phyloP scores from a whole-genome alignment of 2,329 filamentous ascomycete species.

The Beauveria medogensis region DNA sequence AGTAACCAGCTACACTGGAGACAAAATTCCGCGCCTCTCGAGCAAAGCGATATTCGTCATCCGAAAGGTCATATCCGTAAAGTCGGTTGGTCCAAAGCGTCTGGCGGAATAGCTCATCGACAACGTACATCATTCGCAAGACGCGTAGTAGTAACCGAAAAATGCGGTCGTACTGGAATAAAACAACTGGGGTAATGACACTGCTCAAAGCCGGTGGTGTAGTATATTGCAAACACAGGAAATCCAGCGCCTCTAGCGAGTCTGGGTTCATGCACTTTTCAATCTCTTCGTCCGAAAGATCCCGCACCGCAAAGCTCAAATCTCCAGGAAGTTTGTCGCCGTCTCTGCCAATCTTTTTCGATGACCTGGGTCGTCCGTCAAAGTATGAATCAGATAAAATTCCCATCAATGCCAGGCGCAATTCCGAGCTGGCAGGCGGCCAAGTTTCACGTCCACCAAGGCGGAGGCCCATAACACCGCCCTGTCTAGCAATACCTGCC shows the following conservation, averaged over 20 bases:
- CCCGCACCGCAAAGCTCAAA: constrained; percentile 76
- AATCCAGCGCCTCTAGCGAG: constrained; percentile 84
- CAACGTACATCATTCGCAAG: constrained; percentile 69
- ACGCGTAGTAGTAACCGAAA: constrained; percentile 75
- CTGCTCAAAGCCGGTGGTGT: constrained; percentile 62
- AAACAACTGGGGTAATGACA: constrained; percentile 61
- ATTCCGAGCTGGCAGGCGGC: constrained; percentile 89
- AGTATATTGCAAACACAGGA: constrained; percentile 79
- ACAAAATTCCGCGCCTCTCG: constrained; percentile 77
- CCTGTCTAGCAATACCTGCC: constrained; percentile 58
- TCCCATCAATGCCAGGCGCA: constrained; percentile 83
- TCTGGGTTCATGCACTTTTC: constrained; percentile 75
- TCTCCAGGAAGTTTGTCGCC: constrained; percentile 50
- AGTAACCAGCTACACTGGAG: constrained; percentile 63
- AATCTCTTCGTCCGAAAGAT: constrained; percentile 70
- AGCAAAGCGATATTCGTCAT: constrained; percentile 50
- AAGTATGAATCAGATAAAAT: constrained; percentile 68
- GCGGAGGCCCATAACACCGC: constrained; percentile 71
- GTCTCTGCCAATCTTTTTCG: constrained; percentile 21
- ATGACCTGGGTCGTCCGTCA: constrained; percentile 19
- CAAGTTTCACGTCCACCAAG: constrained; percentile 74
- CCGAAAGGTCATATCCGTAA: constrained; percentile 19
- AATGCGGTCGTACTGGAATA: constrained; percentile 76
- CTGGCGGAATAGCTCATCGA: constrained; percentile 56
- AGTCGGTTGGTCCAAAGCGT: constrained; percentile 26